phyloP scores from a whole-genome alignment of 306 rosid genomes.

The Geum urbanum region DNA sequence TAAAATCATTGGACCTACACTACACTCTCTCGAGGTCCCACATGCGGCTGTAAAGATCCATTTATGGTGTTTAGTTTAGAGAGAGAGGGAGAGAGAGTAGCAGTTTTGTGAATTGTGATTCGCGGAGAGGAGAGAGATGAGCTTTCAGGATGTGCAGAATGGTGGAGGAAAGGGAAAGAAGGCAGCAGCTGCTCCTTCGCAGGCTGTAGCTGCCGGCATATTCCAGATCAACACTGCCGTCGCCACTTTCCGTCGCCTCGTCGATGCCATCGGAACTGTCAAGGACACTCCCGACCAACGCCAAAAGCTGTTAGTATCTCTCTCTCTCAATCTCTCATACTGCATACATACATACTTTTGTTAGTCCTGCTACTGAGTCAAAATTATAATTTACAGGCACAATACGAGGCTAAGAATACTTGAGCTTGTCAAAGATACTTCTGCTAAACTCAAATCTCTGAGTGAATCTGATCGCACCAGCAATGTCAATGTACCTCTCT shows the following conservation, averaged over 20 bases:
- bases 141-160: conserved; percentile 57
- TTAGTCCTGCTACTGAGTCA: neutral
- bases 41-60: neutral
- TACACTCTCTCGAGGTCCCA: neutral
- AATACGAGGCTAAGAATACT: conserved; percentile 59
- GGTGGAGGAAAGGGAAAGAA: conserved; percentile 21
- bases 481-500: conserved; percentile 33
- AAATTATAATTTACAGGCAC: conserved; percentile 40
- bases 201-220: conserved; percentile 67
- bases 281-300: conserved; percentile 70
- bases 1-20: no score
- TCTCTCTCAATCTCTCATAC: neutral
- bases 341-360: neutral
- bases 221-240: conserved; percentile 85
- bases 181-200: conserved; percentile 36
- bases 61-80: neutral
- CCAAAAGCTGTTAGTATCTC: conserved; percentile 49
- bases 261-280: conserved; percentile 63
- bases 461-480: conserved; percentile 42
- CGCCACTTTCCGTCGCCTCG: conserved; percentile 61
- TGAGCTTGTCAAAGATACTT: conserved; percentile 68
- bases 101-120: neutral
- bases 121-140: conserved; percentile 31
- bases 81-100: neutral
- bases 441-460: conserved; percentile 64